Conservation (phyloP, 2,329 filamentous ascomycete species). For the Fusarium papillatum region DNA sequence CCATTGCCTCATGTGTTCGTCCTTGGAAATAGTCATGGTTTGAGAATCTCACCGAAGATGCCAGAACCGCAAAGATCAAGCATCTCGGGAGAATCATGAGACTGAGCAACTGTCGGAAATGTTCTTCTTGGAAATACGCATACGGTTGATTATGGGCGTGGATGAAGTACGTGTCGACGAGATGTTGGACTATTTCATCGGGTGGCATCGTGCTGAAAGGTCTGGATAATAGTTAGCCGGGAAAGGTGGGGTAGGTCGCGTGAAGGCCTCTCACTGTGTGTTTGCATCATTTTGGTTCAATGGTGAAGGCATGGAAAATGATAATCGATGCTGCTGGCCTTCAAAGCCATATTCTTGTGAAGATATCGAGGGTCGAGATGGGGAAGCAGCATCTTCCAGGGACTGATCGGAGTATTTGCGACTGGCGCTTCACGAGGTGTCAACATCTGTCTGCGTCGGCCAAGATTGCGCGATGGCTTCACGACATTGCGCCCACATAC, state of each 20-base stretch:
- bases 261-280: neutral
- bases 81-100: neutral
- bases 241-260: neutral
- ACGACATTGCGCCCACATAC: neutral
- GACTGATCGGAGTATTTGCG: neutral
- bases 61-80: constrained; percentile 3
- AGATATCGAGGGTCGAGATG: neutral
- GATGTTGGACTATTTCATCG: neutral
- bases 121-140: constrained; percentile 3
- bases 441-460: neutral
- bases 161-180: constrained; percentile 2
- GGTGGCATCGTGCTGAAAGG: constrained; percentile 4
- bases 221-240: neutral
- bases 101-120: neutral
- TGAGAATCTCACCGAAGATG: constrained; percentile 8
- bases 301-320: neutral
- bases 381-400: neutral
- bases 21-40: constrained; percentile 4
- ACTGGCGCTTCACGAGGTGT: neutral
- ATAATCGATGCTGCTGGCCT: neutral
- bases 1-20: neutral
- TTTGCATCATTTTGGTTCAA: neutral
- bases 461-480: neutral
- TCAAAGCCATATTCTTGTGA: neutral
- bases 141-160: constrained; percentile 10